Base-by-base conservation (phyloP, 257 asterid species). In the Nicotiana sylvestris region DNA sequence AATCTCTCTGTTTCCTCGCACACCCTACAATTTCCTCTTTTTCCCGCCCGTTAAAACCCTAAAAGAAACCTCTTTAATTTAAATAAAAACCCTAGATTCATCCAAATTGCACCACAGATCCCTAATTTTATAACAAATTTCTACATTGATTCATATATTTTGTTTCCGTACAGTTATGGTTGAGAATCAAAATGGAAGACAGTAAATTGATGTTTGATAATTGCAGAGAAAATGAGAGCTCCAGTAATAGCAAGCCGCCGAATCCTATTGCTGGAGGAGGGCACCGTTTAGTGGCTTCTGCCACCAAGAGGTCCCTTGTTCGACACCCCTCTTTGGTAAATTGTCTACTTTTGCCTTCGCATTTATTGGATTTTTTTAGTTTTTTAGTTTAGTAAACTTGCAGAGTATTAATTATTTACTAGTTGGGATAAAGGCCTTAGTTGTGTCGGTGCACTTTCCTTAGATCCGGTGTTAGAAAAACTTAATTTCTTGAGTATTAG, bases 241-340 rank as follows among this genome's bases (percentile, higher is more conserved):
- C 97, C 85, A 85, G 88, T 81, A 91, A 87, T 77, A 91, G 97
- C 27, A 91, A 90, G 35, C 98, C 99, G 62, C 99, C 99, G 33
- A 89, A 82, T 79, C 85, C 96, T 17, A 65, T 91, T 74, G 83
- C 88, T 74, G 89, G 89, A 21, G 87, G 86, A n/a, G 84, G 78
- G 87, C 87, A 89, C 49, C 95, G 85, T 77, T 35, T 87, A 39
- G 86, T 88, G 53, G 68, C 67, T 29, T 57, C 78, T 53, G 85
- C 88, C 58, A 76, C 90, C 81, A 37, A 84, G 25, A 89, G 89
- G 88, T 82, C 91, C 25, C 91, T 95, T 27, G 81, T 91, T 86
- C 93, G 95, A 12, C 97, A 91, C 69, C 88, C 90, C 15, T 92
- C 98, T 65, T 84, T 95, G 97, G 99, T 91, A 86, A 91, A 64